Evolutionary conservation across 1,139 yeast genomes (phyloP).

Genomic region (Yamadazyma atmosphaerica): DNA sequence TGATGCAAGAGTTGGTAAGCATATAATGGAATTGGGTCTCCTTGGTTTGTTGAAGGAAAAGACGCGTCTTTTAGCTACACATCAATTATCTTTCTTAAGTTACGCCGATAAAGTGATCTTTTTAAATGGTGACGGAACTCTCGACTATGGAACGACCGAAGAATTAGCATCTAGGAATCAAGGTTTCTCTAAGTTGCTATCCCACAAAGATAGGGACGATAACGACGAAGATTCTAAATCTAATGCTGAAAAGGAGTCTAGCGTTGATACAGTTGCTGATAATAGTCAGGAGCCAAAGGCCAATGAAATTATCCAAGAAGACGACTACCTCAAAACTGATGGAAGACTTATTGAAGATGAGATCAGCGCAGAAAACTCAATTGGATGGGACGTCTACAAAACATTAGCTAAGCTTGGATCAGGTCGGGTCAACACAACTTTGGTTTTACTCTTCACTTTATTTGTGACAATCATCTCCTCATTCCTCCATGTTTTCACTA

Average conservation of each 20-base stretch:
- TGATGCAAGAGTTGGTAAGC: slow-evolving; percentile 51
- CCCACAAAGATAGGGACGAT: slow-evolving; percentile 25
- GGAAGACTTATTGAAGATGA: slow-evolving; percentile 36
- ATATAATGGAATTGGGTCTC: slow-evolving; percentile 41
- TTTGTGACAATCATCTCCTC: slow-evolving; percentile 41
- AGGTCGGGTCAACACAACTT: slow-evolving; percentile 35
- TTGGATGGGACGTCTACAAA: slow-evolving; percentile 29
- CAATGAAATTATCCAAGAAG: not conserved
- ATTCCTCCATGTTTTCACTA: slow-evolving; percentile 64
- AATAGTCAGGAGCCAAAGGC: not conserved
- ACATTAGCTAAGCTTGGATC: slow-evolving; percentile 59
- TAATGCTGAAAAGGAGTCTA: slow-evolving; percentile 17
- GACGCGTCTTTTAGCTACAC: slow-evolving; percentile 46
- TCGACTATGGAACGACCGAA: slow-evolving; percentile 35
- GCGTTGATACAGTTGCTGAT: slow-evolving; percentile 29
- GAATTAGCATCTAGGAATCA: slow-evolving; percentile 33
- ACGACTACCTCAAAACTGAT: slow-evolving; percentile 11
- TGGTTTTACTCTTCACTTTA: slow-evolving; percentile 24
- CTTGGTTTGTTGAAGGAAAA: slow-evolving; percentile 32
- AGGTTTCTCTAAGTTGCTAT: slow-evolving; percentile 17
- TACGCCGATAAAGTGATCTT: slow-evolving; percentile 40
- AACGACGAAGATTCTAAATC: slow-evolving; percentile 13
- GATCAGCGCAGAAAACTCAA: slow-evolving; percentile 42
- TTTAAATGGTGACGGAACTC: slow-evolving; percentile 37
- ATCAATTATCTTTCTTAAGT: slow-evolving; percentile 42